Evolutionary conservation across 1,284 basidiomycete species (phyloP).

Genomic region (Malassezia sympodialis): DNA sequence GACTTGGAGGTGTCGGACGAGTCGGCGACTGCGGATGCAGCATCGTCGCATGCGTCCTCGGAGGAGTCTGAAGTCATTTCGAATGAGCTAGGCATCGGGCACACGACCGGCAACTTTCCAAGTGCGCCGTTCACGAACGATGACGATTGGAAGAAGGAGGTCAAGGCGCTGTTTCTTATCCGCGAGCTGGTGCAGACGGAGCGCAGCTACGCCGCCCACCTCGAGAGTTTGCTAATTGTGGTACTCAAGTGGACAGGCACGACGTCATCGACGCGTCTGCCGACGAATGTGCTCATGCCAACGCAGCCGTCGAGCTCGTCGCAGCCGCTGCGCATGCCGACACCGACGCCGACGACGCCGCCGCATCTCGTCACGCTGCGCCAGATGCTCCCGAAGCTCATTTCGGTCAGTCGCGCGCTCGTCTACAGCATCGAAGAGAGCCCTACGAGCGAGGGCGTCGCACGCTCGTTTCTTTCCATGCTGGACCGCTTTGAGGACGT

Average conservation of each 20-base stretch:
- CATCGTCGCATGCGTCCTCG: background rate
- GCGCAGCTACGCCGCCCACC: conserved; percentile 37
- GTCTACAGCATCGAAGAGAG: conserved; percentile 37
- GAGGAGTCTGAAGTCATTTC: conserved; percentile 17
- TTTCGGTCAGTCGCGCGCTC: conserved; percentile 39
- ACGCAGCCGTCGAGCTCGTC: conserved; percentile 7
- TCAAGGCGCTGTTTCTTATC: conserved; percentile 43
- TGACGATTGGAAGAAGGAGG: conserved; percentile 45
- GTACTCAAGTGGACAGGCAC: conserved; percentile 24
- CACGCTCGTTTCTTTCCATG: conserved; percentile 29
- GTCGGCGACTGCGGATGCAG: background rate
- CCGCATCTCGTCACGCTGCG: conserved; percentile 30
- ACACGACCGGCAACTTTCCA: conserved; percentile 31
- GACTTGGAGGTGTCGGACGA: background rate
- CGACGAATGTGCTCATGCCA: conserved; percentile 18
- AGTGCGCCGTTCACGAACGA: conserved; percentile 36
- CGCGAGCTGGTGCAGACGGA: conserved; percentile 45
- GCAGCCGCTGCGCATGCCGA: background rate
- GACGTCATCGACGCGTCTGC: conserved; percentile 12
- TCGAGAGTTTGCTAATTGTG: conserved; percentile 33
- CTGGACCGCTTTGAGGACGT: conserved; percentile 34
- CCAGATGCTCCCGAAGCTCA: conserved; percentile 36
- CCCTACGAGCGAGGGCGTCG: conserved; percentile 40
- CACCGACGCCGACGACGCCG: conserved; percentile 17
- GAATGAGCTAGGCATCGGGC: conserved; percentile 32